Evolutionary conservation across 2,329 filamentous ascomycete genomes (phyloP), one percentile per base, ranked within the genome.

Genomic region (Bipolaris sorokiniana): DNA sequence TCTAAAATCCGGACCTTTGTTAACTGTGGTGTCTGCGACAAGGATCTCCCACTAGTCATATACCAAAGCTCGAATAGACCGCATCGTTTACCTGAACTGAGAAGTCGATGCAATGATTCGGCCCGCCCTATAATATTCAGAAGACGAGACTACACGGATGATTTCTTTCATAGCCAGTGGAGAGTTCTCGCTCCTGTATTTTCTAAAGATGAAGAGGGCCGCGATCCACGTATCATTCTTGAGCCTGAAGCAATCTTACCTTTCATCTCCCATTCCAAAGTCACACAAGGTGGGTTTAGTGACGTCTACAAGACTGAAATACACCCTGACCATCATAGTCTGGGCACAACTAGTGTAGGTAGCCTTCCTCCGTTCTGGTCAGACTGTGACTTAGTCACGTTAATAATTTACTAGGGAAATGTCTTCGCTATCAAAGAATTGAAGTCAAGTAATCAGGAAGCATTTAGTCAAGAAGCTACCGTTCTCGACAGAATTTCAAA

Each of bases 341-440:
- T 47, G 2, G 13, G 28, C 11, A n/a, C 7, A 7, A 3, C 1
- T n/a, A 7, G 7, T 22, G 44, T 47, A 22, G 22, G 44, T 47
- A 20, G 2, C 11, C 1, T 15, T 10, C 7, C 20, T n/a, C 15
- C 7, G 7, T 22, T 22, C 16, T n/a, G 11, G 2, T 2, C 6
- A 47, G 6, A 18, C 7, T 1, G 9, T 1, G 6, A 20, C 5
- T 10, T 15, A 3, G 5, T 26, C n/a, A 31, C 6, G 40, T 28
- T 6, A 20, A 7, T 9, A 42, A 7, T 26, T 9, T 15, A 22
- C 7, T 10, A 47, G 44, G 31, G 9, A 20, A 51, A 51, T 4
- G 10, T 51, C 2, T 51, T 46, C 9, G 50, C 50, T 5, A 37
- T 47, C 50, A 52, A 52, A 26, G 20, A 13, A 3, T n/a, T 47